Evolutionary conservation across 108 stramenopile genomes (phyloP), one percentile per base, ranked within the genome.

Genomic region (Cylindrotheca closterium): DNA sequence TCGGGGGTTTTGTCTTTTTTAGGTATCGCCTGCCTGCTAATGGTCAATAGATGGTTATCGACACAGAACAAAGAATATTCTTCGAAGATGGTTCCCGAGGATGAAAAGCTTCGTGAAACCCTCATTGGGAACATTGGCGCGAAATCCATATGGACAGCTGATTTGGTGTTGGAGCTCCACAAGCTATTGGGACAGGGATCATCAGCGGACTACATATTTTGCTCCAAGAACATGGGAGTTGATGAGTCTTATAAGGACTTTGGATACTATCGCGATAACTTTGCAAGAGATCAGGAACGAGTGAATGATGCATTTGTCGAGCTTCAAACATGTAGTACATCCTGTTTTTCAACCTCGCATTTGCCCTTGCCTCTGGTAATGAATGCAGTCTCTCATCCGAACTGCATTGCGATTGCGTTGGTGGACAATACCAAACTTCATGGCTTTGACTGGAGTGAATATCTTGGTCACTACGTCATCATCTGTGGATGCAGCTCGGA

Each of bases 141-240:
- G 47, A 31, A 89, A 62, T 88, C 87, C 48, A 82, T 92, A 33
- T 92, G 91, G 91, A 87, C 87, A 1, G 76, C 86, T 30, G 91
- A 92, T 65, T 71, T 92, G 58, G 75, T 92, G 2, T 60, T 54
- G 29, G 61, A 85, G 18, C 57, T 92, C 18, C 60, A 87, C 23
- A 23, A 33, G 30, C 47, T 77, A 47, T 45, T 83, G 49, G 51
- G 64, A 28, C 33, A 30, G 18, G 28, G n/a, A 21, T 7, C 15
- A 22, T 31, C 1, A 8, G 50, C 22, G 21, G 30, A 59, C 19
- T 65, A 51, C 26, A 55, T 73, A 30, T 65, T 70, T 57, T 67
- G 60, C 28, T 74, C 67, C 58, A 85, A 55, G 46, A 70, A 58
- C 19, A 74, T 85, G 53, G 74, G 65, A 58, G 84, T 83, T 1